Evolutionary conservation across 192 early-diverging fungal species (phyloP).

Genomic region (Coemansia asiatica): DNA sequence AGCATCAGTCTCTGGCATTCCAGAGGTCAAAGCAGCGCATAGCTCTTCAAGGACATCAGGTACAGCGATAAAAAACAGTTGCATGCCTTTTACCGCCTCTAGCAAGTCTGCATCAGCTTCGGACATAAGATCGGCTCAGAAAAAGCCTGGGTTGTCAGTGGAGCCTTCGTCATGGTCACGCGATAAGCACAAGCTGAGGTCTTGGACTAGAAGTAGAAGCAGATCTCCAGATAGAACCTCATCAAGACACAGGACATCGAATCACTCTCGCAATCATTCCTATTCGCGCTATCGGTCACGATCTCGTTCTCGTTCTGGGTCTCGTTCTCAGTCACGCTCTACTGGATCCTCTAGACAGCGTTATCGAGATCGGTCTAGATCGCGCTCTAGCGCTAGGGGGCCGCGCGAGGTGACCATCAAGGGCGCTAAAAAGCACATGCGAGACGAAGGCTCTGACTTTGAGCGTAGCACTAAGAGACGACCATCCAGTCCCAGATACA

Average conservation of each 20-base stretch:
- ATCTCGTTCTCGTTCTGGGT: neutral
- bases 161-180: neutral
- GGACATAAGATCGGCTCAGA: neutral
- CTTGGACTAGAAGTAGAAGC: neutral
- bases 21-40: neutral
- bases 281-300: constrained; percentile 1
- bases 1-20: neutral
- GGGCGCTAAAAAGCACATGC: constrained; percentile 31
- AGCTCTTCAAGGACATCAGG: neutral
- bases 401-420: constrained; percentile 29
- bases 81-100: neutral
- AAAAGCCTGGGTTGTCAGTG: neutral
- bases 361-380: neutral
- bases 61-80: neutral
- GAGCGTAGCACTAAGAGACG: constrained; percentile 14
- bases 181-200: neutral
- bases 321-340: constrained; percentile 9
- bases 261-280: neutral
- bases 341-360: neutral
- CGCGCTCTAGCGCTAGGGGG: constrained; percentile 4
- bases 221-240: neutral
- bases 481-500: constrained; percentile 18
- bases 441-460: neutral
- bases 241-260: neutral
- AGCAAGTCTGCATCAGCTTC: neutral